Conservation (phyloP, 2,329 filamentous ascomycete species). For the Fusarium pseudoanthophilum region DNA sequence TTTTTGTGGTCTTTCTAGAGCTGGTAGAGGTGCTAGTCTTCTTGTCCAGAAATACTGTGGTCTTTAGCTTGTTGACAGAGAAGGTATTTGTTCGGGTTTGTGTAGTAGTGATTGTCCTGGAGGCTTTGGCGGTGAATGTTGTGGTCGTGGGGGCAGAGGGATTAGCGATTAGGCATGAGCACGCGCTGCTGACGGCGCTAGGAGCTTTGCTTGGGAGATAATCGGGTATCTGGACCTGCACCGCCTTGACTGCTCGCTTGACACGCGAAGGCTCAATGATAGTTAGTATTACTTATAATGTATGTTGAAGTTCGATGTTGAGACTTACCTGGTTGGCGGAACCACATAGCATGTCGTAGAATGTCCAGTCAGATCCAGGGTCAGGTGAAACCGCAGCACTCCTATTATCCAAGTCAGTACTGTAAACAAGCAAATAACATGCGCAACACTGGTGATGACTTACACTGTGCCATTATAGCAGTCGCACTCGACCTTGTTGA, state of each 20-base stretch:
- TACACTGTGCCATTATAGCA: background rate
- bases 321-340: background rate
- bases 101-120: background rate
- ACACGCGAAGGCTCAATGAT: background rate
- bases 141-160: background rate
- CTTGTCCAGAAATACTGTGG: rapidly evolving
- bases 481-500: background rate
- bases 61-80: background rate
- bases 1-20: background rate
- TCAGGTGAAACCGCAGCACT: background rate
- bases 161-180: background rate
- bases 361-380: no score
- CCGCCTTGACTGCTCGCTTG: background rate
- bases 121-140: background rate
- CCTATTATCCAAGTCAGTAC: background rate
- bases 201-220: background rate
- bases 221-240: background rate
- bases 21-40: background rate
- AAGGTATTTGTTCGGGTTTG: background rate
- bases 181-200: background rate
- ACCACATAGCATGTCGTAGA: background rate
- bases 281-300: background rate
- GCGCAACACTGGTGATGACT: no score
- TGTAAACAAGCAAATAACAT: background rate
- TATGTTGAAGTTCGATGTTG: rapidly evolving